phyloP scores from a whole-genome alignment of 2,329 filamentous ascomycete genomes.

The Colletotrichum falcatum region DNA sequence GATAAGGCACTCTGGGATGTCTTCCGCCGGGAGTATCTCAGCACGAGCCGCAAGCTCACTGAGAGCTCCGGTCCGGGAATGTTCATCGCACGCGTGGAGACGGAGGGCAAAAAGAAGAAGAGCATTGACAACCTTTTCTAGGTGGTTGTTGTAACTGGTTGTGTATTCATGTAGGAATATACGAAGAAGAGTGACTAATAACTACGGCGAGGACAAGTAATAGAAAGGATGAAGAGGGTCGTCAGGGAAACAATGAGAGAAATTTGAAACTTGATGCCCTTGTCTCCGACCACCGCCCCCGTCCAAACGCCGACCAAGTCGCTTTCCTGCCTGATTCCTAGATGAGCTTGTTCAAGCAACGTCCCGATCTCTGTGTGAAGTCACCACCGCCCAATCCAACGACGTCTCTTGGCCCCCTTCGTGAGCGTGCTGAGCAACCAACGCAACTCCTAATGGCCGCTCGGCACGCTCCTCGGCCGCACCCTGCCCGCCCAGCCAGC shows the following conservation, averaged over 20 bases:
- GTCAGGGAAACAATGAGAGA: no score
- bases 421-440: not conserved
- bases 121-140: not conserved
- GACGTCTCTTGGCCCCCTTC: no score
- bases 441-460: not conserved
- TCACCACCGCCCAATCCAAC: not conserved
- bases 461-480: not conserved
- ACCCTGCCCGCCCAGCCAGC: not conserved
- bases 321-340: not conserved
- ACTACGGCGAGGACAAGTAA: no score
- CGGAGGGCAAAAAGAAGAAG: not conserved
- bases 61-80: not conserved
- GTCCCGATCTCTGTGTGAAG: not conserved
- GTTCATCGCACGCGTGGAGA: not conserved
- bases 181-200: no score
- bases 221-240: no score
- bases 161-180: no score
- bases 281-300: no score
- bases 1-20: not conserved
- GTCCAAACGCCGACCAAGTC: not conserved
- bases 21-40: not conserved
- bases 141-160: no score
- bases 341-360: not conserved
- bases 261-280: no score
- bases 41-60: not conserved